Base-by-base conservation (phyloP, 352 stramenopile genomes). In the Globisporangium splendens region DNA sequence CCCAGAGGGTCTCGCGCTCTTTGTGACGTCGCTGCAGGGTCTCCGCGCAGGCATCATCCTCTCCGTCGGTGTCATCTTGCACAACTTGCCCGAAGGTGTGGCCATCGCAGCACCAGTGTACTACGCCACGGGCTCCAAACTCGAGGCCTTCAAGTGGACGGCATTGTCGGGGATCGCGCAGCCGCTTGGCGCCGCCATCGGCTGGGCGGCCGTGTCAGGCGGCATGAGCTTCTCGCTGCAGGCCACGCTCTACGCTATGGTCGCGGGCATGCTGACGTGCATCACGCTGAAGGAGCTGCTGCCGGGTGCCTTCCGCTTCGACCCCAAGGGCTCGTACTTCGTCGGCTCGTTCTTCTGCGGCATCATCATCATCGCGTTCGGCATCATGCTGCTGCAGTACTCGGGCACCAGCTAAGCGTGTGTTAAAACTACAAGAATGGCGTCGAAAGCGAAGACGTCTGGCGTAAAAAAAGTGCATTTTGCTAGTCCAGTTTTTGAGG, bases 41-140 rank as follows among this genome's bases (percentile, higher is more conserved):
- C 85, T 95, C 2, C 69, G 60, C 17, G 79, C 97, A 0, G 96
- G 96, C 44, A 67, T 85, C 31, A 79, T 95, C 24, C 74, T 98
- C n/a, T 94, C 95, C 6, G 72, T 98, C 54, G 94, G 88, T 38
- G 98, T 99, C 66, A 93, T 87, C 6, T 84, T 98, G 46, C 96
- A 99, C 74, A 99, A 99, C 70, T 91, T 99, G 56, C 95, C 95
- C 1, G 96, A 99, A 59, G 96, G 96, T 15, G 58, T 98, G 14
- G 96, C 90, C 59, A 89, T 98, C 28, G 89, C 93, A 21, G 83
- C 98, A 18, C 95, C 96, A 14, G 89, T 99, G 31, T 99, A 98
- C 76, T 98, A 97, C 67, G 92, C 93, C 14, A 98, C 95, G 20
- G 93, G 93, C 31, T 96, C 86, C 69, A 81, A 93, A 14, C 73